Conservation (phyloP, 2,329 filamentous ascomycete species). For the Penicillium sp. region DNA sequence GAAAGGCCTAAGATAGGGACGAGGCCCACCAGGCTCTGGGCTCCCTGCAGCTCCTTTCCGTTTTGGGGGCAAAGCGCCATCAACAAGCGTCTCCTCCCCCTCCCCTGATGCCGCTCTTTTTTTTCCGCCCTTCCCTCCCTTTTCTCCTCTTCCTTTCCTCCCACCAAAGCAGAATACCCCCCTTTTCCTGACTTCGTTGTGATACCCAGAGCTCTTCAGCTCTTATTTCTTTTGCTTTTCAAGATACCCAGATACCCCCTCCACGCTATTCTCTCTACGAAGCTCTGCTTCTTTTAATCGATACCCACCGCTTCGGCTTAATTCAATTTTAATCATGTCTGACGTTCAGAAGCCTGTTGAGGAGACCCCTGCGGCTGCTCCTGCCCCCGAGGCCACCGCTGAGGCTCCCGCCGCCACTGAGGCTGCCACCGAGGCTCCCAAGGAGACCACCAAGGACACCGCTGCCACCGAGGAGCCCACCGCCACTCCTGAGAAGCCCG, state of each 20-base stretch:
- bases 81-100: constrained; percentile 9
- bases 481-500: constrained; percentile 5
- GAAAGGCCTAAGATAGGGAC: constrained; percentile 20
- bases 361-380: constrained; percentile 23
- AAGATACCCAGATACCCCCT: constrained; percentile 18
- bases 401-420: constrained; percentile 9
- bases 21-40: constrained; percentile 15
- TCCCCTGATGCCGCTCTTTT: constrained; percentile 15
- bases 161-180: constrained; percentile 19
- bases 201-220: constrained; percentile 25
- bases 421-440: constrained; percentile 11
- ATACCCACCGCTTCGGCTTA: constrained; percentile 19
- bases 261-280: constrained; percentile 12
- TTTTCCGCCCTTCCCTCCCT: constrained; percentile 18
- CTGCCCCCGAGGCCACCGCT: constrained; percentile 13
- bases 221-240: constrained; percentile 27
- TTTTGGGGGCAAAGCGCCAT: constrained; percentile 15
- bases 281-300: constrained; percentile 22
- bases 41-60: constrained; percentile 27
- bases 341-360: constrained; percentile 25
- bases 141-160: constrained; percentile 15
- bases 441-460: constrained; percentile 14
- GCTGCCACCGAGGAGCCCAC: constrained; percentile 14
- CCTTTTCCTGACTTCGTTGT: constrained; percentile 20
- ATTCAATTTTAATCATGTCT: constrained; percentile 27